A percentile compares a stretch with the other conserved stretches of the same genome.
phyloP scores from a whole-genome alignment of 768 basidiomycete genomes.

The Collybia mongolica region DNA sequence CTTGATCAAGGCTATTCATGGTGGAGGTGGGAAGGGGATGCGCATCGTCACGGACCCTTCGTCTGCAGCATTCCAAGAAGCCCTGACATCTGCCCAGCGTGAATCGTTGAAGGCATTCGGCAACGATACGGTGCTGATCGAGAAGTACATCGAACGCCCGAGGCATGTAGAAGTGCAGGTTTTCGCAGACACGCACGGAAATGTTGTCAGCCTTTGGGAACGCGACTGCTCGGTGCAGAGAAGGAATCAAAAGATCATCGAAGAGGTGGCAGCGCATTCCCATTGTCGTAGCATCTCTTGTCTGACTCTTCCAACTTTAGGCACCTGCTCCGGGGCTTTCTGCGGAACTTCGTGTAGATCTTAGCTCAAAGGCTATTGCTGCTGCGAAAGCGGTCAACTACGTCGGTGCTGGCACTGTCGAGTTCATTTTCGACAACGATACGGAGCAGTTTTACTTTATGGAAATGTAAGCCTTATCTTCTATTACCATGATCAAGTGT shows the following conservation, averaged over 20 bases:
- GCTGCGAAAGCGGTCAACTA: constrained; percentile 93
- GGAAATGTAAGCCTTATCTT: constrained; percentile 70
- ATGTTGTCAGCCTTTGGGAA: constrained; percentile 93
- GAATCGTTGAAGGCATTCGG: constrained; percentile 89
- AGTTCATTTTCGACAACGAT: constrained; percentile 96
- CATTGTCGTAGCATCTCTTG: neutral
- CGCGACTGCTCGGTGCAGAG: constrained; percentile 91
- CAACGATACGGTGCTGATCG: constrained; percentile 82
- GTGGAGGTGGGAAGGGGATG: constrained; percentile 97
- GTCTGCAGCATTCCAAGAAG: constrained; percentile 71
- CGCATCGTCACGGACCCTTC: constrained; percentile 63
- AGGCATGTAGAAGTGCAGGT: constrained; percentile 95
- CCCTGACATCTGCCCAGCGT: constrained; percentile 82
- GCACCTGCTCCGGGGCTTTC: constrained; percentile 91
- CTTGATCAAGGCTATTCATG: constrained; percentile 94
- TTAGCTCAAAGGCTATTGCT: constrained; percentile 85
- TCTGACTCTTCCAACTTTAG: constrained; percentile 30
- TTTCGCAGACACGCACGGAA: constrained; percentile 82
- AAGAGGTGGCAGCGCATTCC: constrained; percentile 80
- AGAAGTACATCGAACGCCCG: constrained; percentile 85
- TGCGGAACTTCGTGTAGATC: constrained; percentile 72
- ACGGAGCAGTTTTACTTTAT: constrained; percentile 88
- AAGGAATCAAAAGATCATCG: constrained; percentile 94
- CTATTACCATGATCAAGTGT: neutral
- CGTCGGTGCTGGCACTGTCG: constrained; percentile 91